Percentiles rank a stretch among this genome's conserved stretches.
phyloP scores from a whole-genome alignment of 2,329 filamentous ascomycete species.

The Coniochaeta hoffmannii region DNA sequence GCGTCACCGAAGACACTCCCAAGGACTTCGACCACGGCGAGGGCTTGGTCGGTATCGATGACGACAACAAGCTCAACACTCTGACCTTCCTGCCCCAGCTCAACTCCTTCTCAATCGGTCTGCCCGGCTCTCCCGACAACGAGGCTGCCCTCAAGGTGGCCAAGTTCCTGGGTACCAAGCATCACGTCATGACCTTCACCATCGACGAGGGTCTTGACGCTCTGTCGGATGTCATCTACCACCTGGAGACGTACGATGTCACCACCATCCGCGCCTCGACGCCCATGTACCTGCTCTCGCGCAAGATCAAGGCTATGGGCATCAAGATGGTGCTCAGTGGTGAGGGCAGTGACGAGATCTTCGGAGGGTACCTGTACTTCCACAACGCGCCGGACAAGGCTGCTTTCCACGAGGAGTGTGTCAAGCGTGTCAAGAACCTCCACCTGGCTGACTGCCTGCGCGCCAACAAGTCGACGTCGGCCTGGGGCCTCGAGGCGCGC shows the following conservation, averaged over 20 bases:
- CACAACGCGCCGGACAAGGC: slow-evolving; percentile 85
- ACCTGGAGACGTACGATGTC: slow-evolving; percentile 96
- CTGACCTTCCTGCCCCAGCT: slow-evolving; percentile 88
- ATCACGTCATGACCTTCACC: slow-evolving; percentile 97
- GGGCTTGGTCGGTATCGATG: slow-evolving; percentile 88
- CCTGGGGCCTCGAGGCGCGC: slow-evolving; percentile 95
- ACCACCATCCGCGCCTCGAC: slow-evolving; percentile 98
- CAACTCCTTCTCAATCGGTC: slow-evolving; percentile 97
- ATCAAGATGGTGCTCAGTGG: slow-evolving; percentile 99
- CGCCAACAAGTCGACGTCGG: slow-evolving; percentile 98
- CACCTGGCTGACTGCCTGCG: slow-evolving; percentile 94
- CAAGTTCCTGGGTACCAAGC: slow-evolving; percentile 93
- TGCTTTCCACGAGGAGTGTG: slow-evolving; percentile 92
- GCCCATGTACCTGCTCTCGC: slow-evolving; percentile 93
- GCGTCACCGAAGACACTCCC: slow-evolving; percentile 27
- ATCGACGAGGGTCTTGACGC: slow-evolving; percentile 96
- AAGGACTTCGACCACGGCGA: slow-evolving; percentile 54
- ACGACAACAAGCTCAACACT: slow-evolving; percentile 81
- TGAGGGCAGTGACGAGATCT: slow-evolving; percentile 96
- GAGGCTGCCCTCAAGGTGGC: slow-evolving; percentile 88
- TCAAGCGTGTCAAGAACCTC: slow-evolving; percentile 91
- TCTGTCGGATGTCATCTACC: slow-evolving; percentile 94
- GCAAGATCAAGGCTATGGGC: slow-evolving; percentile 99
- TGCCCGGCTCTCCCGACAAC: slow-evolving; percentile 87
- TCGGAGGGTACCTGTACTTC: slow-evolving; percentile 98